These are phyloP conservation scores for Annulohypoxylon truncatum DNA, from an alignment of 2,329 filamentous ascomycete species.

Conservation along the genomic window DNA sequence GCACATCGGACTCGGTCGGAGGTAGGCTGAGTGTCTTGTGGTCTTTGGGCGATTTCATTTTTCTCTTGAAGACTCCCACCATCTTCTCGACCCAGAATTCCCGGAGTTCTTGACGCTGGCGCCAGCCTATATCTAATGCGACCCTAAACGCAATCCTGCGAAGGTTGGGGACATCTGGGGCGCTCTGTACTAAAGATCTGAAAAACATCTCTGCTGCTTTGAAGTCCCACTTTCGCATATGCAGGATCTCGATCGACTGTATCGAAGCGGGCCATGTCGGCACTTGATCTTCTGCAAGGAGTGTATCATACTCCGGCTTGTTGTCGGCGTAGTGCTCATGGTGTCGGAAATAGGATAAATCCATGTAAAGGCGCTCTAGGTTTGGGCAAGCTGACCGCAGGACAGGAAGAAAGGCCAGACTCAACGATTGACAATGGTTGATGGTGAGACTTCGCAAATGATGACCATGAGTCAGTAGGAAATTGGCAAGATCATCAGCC, in stretches of 20 bases:
- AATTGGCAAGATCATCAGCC: constrained; percentile 72
- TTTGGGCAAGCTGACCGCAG: constrained; percentile 76
- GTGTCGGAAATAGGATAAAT: constrained; percentile 81
- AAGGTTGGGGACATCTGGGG: constrained; percentile 72
- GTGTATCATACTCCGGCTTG: constrained; percentile 77
- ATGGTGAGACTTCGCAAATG: constrained; percentile 76
- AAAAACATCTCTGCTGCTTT: constrained; percentile 81
- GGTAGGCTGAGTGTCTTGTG: constrained; percentile 26
- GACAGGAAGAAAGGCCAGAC: constrained; percentile 76
- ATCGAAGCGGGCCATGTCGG: constrained; percentile 84
- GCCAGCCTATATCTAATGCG: constrained; percentile 84
- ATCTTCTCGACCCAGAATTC: constrained; percentile 81
- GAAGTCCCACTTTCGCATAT: constrained; percentile 79
- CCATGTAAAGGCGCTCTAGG: constrained; percentile 78
- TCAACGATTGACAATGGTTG: constrained; percentile 82
- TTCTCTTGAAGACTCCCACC: constrained; percentile 68
- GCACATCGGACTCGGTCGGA: not conserved
- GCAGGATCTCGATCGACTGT: constrained; percentile 77
- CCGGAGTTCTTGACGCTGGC: constrained; percentile 82
- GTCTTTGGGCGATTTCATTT: constrained; percentile 36
- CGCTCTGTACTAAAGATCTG: constrained; percentile 78
- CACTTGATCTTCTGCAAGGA: constrained; percentile 72
- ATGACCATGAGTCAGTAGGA: constrained; percentile 74
- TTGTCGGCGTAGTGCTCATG: constrained; percentile 76
- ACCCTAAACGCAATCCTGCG: constrained; percentile 78